Evolutionary conservation across 1,284 basidiomycete species (phyloP).

Genomic region (Flammula alnicola): DNA sequence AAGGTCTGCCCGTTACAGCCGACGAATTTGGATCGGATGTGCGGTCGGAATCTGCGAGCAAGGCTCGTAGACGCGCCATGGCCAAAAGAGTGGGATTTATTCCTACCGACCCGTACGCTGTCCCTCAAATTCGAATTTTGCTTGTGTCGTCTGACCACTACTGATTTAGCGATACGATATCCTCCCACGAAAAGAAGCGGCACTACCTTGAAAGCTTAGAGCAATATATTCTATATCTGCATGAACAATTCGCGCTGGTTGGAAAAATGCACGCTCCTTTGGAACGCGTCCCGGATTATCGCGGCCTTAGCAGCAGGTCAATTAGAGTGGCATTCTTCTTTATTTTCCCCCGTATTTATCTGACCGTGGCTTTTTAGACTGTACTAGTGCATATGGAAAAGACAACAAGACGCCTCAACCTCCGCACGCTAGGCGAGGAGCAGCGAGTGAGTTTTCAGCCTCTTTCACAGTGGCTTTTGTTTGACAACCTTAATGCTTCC

Average conservation of each 20-base stretch:
- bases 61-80: slow-evolving; percentile 55
- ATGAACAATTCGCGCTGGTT: slow-evolving; percentile 59
- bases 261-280: slow-evolving; percentile 53
- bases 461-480: not conserved
- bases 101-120: slow-evolving; percentile 56
- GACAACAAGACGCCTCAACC: slow-evolving; percentile 50
- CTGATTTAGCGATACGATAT: not conserved
- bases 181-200: slow-evolving; percentile 77
- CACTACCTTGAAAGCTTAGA: slow-evolving; percentile 74
- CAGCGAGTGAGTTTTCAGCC: slow-evolving; percentile 48
- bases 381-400: slow-evolving; percentile 71
- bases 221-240: slow-evolving; percentile 67
- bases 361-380: slow-evolving; percentile 32
- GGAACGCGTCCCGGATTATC: slow-evolving; percentile 57
- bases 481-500: not conserved
- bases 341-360: not conserved
- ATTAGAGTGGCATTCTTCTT: slow-evolving; percentile 38
- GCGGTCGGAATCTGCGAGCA: slow-evolving; percentile 43
- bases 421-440: slow-evolving; percentile 54
- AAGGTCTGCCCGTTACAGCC: slow-evolving; percentile 17
- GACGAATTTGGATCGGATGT: slow-evolving; percentile 15
- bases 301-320: slow-evolving; percentile 63
- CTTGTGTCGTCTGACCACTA: not conserved
- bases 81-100: slow-evolving; percentile 59
- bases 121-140: not conserved